Evolutionary conservation across 495 filamentous ascomycete species (phyloP).

Genomic region (Daldinia concentrica): DNA sequence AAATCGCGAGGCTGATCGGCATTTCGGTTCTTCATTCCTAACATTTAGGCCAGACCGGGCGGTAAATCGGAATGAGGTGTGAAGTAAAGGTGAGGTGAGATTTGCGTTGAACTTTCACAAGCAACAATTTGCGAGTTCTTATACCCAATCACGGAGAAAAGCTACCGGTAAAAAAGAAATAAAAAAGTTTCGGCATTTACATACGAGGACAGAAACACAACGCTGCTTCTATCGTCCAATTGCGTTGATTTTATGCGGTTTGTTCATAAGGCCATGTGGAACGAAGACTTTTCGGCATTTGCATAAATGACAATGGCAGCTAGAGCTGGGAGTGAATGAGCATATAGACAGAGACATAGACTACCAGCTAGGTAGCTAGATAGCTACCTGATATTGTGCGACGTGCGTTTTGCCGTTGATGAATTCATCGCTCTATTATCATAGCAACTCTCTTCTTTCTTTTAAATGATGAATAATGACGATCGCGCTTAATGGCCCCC

Average conservation of each 20-base stretch:
- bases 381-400: neutral
- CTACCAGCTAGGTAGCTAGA: neutral
- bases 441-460: neutral
- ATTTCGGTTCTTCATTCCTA: neutral
- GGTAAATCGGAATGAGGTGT: neutral
- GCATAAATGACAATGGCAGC: neutral
- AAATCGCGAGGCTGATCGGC: neutral
- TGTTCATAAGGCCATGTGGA: neutral
- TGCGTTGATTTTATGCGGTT: neutral
- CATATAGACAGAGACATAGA: neutral
- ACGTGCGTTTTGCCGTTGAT: neutral
- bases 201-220: neutral
- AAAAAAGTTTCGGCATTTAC: slow-evolving; percentile 22
- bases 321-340: neutral
- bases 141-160: slow-evolving; percentile 34
- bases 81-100: slow-evolving; percentile 12
- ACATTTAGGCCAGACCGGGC: neutral
- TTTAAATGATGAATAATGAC: neutral
- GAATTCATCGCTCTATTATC: neutral
- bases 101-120: slow-evolving; percentile 13
- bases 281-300: neutral
- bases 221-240: neutral
- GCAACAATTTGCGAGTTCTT: slow-evolving; percentile 36
- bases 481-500: neutral
- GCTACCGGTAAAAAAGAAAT: neutral